phyloP scores from a whole-genome alignment of 768 basidiomycete species.

The Suillus variegatus region DNA sequence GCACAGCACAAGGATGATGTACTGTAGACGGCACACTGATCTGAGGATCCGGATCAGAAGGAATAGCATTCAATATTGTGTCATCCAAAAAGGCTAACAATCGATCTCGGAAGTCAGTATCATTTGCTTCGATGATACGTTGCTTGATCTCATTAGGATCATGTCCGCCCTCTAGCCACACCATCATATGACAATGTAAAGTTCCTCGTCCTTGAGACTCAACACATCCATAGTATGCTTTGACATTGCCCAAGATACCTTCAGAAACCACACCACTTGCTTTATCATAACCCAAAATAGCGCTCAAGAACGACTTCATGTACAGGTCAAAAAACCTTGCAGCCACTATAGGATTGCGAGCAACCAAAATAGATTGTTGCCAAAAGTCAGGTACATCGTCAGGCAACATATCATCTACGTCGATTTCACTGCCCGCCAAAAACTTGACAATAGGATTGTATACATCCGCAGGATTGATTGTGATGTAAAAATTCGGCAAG shows the following conservation, averaged over 20 bases:
- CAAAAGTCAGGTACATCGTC: background rate
- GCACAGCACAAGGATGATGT: too few relatives aligned
- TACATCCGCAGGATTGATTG: background rate
- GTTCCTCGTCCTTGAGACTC: background rate
- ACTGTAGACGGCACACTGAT: too few relatives aligned
- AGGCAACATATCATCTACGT: background rate
- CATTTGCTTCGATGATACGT: too few relatives aligned
- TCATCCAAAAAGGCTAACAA: too few relatives aligned
- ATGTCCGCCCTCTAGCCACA: background rate
- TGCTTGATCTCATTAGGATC: background rate
- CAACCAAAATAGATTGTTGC: background rate
- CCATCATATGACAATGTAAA: background rate
- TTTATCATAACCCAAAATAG: background rate
- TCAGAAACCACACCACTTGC: too few relatives aligned
- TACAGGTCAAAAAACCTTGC: background rate
- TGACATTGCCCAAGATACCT: background rate
- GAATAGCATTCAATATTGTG: too few relatives aligned
- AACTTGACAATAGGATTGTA: background rate
- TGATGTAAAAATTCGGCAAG: background rate
- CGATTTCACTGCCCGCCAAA: background rate
- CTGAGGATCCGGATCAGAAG: too few relatives aligned
- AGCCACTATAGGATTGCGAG: rapidly evolving
- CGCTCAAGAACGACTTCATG: background rate
- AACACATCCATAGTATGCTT: background rate
- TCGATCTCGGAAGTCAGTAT: too few relatives aligned